Base-by-base conservation (phyloP, 495 filamentous ascomycete genomes). In the Thermothielavioides terrestris region DNA sequence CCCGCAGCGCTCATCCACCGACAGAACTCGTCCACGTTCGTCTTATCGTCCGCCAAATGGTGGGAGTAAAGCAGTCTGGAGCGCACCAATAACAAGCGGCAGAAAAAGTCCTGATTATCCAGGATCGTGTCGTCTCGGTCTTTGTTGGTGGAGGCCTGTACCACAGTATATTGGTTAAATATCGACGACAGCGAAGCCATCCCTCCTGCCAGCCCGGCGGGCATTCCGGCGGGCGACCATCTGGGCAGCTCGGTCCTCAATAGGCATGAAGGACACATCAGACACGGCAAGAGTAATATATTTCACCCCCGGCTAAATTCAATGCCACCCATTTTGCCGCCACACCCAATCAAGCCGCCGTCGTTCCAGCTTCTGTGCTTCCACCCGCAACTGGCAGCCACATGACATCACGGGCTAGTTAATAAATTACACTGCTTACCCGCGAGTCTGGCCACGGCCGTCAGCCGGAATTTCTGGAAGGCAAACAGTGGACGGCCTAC, bases 291-390 rank as follows among this genome's bases (percentile, higher is more conserved):
- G 57, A 45, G 40, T 46, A 67, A 65, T 67, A 53, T 65, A 67
- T 58, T 50, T 57, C 54, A 52, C 53, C 57, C 65, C 54, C 65
- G 64, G 64, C 56, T 67, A 67, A 67, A 67, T 55, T 49, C 52
- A 31, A 53, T 27, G 46, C 45, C 35, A 18, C 44, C 46, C 22
- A 51, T 67, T 64, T 61, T 67, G 57, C 62, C 64, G 59, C 48
- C 42, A 47, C 50, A 52, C 50, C 43, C 49, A 57, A 56, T 52
- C 52, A 58, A 55, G 44, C 40, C 18, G 26, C 26, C 52, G 31
- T 56, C 38, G 34, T 42, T 26, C 39, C 49, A 53, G 49, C 25
- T 46, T 50, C 51, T 52, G 9, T 30, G 21, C 45, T 44, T 36
- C 55, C 37, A 40, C 50, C 54, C 49, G 55, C 46, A 39, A 44